Evolutionary conservation across 2,329 filamentous ascomycete genomes (phyloP).

Genomic region (Phialophora chinensis): DNA sequence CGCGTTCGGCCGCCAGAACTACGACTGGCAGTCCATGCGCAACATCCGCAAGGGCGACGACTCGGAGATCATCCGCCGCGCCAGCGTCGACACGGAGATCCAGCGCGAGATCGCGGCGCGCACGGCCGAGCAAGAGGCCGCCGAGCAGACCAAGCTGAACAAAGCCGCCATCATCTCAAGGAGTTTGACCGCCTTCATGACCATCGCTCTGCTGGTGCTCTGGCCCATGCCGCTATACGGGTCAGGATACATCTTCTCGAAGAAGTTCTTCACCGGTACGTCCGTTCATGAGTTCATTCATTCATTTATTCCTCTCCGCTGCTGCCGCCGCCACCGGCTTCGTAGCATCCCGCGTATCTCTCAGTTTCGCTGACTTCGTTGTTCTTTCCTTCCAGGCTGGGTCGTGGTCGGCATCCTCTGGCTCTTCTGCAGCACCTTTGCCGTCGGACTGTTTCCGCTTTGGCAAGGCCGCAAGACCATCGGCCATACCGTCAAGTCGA

Average conservation of each 20-base stretch:
- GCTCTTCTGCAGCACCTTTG: constrained; percentile 74
- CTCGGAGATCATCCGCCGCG: constrained; percentile 68
- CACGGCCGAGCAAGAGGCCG: constrained; percentile 48
- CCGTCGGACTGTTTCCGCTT: constrained; percentile 80
- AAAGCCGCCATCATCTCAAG: constrained; percentile 62
- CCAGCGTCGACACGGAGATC: constrained; percentile 69
- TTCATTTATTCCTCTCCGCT: neutral
- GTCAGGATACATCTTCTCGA: constrained; percentile 77
- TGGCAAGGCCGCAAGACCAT: constrained; percentile 78
- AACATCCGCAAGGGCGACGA: constrained; percentile 80
- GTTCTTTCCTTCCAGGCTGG: constrained; percentile 61
- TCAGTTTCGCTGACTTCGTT: neutral
- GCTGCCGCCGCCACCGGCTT: too few species aligned
- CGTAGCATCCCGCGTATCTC: neutral
- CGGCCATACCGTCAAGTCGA: constrained; percentile 63
- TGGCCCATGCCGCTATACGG: constrained; percentile 96
- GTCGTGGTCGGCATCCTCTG: constrained; percentile 77
- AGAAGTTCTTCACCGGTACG: constrained; percentile 72
- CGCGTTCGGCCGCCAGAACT: constrained; percentile 72
- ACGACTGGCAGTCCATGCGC: constrained; percentile 86
- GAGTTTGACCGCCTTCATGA: constrained; percentile 66
- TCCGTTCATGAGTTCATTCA: neutral
- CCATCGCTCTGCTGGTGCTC: constrained; percentile 74
- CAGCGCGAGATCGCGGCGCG: constrained; percentile 45
- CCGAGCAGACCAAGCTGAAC: constrained; percentile 59